A percentile compares a stretch with the other conserved stretches of the same genome.
Evolutionary conservation across 23 red algal species (phyloP).

Genomic region (Gracilariopsis chorda): DNA sequence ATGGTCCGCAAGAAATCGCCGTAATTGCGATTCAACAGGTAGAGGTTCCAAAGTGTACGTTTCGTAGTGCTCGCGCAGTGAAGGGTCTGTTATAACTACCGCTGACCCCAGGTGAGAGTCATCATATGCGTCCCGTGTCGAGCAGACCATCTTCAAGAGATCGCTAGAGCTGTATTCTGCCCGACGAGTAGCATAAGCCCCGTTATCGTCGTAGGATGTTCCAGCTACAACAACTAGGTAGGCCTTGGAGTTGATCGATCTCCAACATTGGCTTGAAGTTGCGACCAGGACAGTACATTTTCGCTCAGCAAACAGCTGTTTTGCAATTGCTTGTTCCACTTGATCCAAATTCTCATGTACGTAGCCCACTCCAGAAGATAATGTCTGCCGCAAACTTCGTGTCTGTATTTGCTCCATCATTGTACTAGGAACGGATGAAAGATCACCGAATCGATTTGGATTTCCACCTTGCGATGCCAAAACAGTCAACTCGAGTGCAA

Average conservation of each 20-base stretch:
- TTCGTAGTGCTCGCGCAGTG: constrained; percentile 60
- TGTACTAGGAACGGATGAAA: not conserved
- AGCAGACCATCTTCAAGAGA: constrained; percentile 65
- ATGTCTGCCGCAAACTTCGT: constrained; percentile 27
- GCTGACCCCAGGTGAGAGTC: not conserved
- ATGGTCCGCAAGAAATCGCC: constrained; percentile 63
- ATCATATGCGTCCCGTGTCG: not conserved
- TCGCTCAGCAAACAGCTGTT: constrained; percentile 59
- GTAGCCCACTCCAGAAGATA: constrained; percentile 47
- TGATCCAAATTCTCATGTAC: constrained; percentile 68
- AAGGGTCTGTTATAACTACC: constrained; percentile 63
- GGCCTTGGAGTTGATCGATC: not conserved
- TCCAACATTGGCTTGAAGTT: constrained; percentile 73
- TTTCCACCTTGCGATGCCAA: constrained; percentile 11
- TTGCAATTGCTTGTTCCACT: constrained; percentile 45
- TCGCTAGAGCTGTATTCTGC: constrained; percentile 57
- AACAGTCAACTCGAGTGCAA: constrained; percentile 52
- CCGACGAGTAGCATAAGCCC: constrained; percentile 16
- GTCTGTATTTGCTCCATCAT: not conserved
- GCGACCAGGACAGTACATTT: constrained; percentile 57
- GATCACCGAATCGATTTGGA: constrained; percentile 6
- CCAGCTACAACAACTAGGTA: constrained; percentile 61
- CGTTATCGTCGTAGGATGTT: constrained; percentile 43
- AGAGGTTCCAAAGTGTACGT: constrained; percentile 53
- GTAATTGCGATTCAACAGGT: constrained; percentile 78